Conservation (phyloP, 768 basidiomycete genomes). For the Pholiota microspora region DNA sequence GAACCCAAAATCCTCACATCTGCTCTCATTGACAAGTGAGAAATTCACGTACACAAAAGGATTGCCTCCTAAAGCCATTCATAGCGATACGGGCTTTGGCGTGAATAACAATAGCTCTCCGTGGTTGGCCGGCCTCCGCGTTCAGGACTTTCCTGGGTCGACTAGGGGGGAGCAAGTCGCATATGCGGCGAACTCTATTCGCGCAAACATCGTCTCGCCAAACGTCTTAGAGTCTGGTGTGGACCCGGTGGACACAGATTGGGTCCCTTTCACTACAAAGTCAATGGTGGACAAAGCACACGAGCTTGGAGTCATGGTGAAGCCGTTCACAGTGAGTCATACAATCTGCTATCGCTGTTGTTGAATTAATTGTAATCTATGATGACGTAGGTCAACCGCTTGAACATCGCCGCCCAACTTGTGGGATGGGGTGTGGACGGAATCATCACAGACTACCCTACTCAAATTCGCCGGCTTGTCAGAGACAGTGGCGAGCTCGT, state of each 20-base stretch:
- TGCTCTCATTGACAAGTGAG: constrained; percentile 66
- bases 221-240: constrained; percentile 39
- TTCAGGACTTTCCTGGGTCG: constrained; percentile 62
- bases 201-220: constrained; percentile 67
- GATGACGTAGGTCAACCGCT: constrained; percentile 53
- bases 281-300: constrained; percentile 72
- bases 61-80: neutral
- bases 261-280: constrained; percentile 58
- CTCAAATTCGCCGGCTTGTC: constrained; percentile 53
- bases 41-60: constrained; percentile 3
- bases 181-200: constrained; percentile 64
- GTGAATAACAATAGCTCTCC: constrained; percentile 46
- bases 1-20: constrained; percentile 56
- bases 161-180: constrained; percentile 58
- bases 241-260: constrained; percentile 44
- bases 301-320: constrained; percentile 56
- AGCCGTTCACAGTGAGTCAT: constrained; percentile 69
- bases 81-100: constrained; percentile 36
- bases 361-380: neutral
- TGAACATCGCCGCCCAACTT: constrained; percentile 61
- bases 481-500: constrained; percentile 51
- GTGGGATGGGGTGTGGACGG: constrained; percentile 66
- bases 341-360: neutral
- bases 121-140: constrained; percentile 69
- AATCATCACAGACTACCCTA: constrained; percentile 76